phyloP scores from a whole-genome alignment of 345 rosid genomes.

The Eucalyptus cloeziana region DNA sequence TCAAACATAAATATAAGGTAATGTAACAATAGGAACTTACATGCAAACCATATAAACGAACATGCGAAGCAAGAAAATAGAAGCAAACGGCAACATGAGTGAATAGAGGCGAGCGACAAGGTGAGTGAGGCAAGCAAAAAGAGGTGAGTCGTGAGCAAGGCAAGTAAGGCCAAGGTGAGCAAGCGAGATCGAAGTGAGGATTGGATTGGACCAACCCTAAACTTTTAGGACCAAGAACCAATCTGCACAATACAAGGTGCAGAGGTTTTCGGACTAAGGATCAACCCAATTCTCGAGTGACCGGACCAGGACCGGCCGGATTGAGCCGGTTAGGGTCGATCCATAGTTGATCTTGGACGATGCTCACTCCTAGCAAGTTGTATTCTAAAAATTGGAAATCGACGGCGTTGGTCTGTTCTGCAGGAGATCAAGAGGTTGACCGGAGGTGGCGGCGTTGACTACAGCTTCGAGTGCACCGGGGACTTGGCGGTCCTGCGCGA shows the following conservation, averaged over 20 bases:
- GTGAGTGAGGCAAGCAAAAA: no score
- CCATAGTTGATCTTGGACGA: no score
- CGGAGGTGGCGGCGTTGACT: slow-evolving; percentile 45
- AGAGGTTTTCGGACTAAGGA: fast-evolving
- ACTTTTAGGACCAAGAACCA: fast-evolving
- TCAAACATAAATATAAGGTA: no score
- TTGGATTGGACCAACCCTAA: fast-evolving
- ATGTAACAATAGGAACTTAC: not conserved
- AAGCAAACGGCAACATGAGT: not conserved
- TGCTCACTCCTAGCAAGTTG: no score
- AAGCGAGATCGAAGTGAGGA: no score
- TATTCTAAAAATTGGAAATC: not conserved
- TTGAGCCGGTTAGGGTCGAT: no score
- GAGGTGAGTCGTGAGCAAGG: no score
- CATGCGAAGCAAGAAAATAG: no score
- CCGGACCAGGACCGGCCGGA: fast-evolving
- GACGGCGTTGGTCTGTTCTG: not conserved
- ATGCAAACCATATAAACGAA: fast-evolving
- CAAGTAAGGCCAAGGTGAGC: no score
- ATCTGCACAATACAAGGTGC: fast-evolving
- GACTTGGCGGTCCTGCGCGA: slow-evolving; percentile 42
- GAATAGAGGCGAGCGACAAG: not conserved
- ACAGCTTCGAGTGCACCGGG: slow-evolving; percentile 56
- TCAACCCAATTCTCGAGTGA: no score
- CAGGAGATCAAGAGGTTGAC: slow-evolving; percentile 46